A percentile compares a stretch with the other conserved stretches of the same genome.
These are phyloP conservation scores for Gossypium davidsonii DNA, from an alignment of 441 rosid species.

Conservation along the genomic window DNA sequence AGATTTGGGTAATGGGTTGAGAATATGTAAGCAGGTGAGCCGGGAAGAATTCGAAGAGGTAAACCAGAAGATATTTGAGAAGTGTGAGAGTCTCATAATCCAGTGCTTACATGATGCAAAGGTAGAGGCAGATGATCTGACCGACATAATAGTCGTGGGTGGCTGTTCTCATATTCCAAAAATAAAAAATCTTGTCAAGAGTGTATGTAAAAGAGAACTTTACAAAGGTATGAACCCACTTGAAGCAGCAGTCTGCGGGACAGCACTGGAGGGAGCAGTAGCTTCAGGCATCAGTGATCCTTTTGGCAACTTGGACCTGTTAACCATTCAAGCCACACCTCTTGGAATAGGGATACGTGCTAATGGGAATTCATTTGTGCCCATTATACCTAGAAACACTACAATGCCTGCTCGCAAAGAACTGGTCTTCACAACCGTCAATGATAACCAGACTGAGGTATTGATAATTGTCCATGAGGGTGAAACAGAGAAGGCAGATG, in stretches of 20 bases:
- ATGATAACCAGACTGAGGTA: slow-evolving; percentile 61
- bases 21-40: slow-evolving; percentile 38
- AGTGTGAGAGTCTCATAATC: slow-evolving; percentile 46
- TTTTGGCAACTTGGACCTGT: slow-evolving; percentile 65
- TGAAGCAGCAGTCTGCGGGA: slow-evolving; percentile 77
- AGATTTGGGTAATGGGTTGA: slow-evolving; percentile 54
- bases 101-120: slow-evolving; percentile 67
- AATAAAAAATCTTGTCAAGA: slow-evolving; percentile 36
- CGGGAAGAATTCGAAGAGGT: slow-evolving; percentile 62
- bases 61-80: slow-evolving; percentile 52
- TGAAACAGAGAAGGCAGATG: slow-evolving; percentile 54
- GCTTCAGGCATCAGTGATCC: slow-evolving; percentile 77
- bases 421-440: slow-evolving; percentile 53
- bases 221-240: slow-evolving; percentile 51
- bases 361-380: slow-evolving; percentile 46
- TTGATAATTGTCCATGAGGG: slow-evolving; percentile 74
- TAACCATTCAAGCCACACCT: slow-evolving; percentile 73
- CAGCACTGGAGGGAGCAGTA: slow-evolving; percentile 85
- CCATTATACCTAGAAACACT: slow-evolving; percentile 56
- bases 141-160: slow-evolving; percentile 70
- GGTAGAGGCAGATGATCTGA: slow-evolving; percentile 47
- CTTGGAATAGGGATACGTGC: slow-evolving; percentile 62
- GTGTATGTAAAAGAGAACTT: slow-evolving; percentile 45
- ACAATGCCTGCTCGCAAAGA: slow-evolving; percentile 70
- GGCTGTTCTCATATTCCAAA: slow-evolving; percentile 72